Base-by-base conservation (phyloP, 169 alveolate species). In the Plasmodium reichenowi region DNA sequence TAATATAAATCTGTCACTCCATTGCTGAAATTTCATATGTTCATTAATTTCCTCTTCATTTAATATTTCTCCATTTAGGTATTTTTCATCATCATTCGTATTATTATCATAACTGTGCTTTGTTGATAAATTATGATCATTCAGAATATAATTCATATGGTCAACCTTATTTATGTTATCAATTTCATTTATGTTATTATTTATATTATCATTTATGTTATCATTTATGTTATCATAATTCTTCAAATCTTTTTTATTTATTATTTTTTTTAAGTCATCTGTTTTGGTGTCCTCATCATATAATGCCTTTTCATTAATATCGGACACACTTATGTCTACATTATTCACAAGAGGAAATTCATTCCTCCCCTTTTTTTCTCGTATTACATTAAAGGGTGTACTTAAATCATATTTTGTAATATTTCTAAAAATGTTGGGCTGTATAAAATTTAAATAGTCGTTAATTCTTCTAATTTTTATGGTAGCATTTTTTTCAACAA, bases 41-140 rank as follows among this genome's bases (percentile, higher is more conserved):
- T 83, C 83, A n/a, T 83, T 83, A 54, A 83, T 83, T 58, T 83
- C 91, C 20, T 83, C 91, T 83, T 83, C 91, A 17, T 17, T 83
- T 29, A 83, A 43, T 50, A 83, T 67, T 68, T 83, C 91, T 5
- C 91, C 91, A 68, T 83, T 56, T 67, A 83, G 47, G n/a, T 62
- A 75, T 10, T 26, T n/a, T 32, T 50, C 20, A 47, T 71, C 80
- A 5, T 13, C 12, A 15, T 12, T 29, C 6, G 13, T 3, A 13
- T 22, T 3, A n/a, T 47, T 62, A 29, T 48, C 62, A 22, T 22
- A 32, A 22, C 29, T 4, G 7, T 10, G 12, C 2, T 22, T 10
- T 15, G 50, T 50, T 38, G n/a, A 50, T 38, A 38, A 38, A 38
- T 38, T 8, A 6, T 38, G 47, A 38, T 38, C 47, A 38, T 38